These are phyloP conservation scores for Gossypium raimondii DNA, from an alignment of 345 rosid genomes.

Conservation along the genomic window DNA sequence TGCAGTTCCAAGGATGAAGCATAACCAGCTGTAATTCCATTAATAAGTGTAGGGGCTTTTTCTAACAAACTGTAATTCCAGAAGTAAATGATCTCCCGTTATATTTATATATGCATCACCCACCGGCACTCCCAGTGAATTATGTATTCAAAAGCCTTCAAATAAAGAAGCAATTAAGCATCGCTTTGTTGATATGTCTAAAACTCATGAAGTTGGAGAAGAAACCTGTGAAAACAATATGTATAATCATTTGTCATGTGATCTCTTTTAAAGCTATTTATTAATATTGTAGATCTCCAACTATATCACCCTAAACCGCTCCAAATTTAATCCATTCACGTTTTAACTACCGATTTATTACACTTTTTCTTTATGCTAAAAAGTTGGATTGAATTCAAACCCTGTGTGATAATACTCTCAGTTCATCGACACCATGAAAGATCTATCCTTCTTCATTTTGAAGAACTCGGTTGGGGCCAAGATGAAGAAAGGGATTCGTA, in stretches of 20 bases:
- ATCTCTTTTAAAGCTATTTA: slow-evolving; percentile 14
- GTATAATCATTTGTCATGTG: neutral
- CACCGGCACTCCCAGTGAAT: neutral
- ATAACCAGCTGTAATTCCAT: neutral
- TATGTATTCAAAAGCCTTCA: neutral
- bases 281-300: slow-evolving; percentile 3
- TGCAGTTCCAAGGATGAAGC: too few species aligned
- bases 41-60: neutral
- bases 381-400: neutral
- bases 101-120: neutral
- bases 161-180: neutral
- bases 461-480: slow-evolving; percentile 56
- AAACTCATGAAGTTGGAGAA: neutral
- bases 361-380: neutral
- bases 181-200: neutral
- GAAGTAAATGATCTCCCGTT: neutral
- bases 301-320: neutral
- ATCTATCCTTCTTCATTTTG: slow-evolving; percentile 60
- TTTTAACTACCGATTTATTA: neutral
- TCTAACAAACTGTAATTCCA: neutral
- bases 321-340: slow-evolving; percentile 12
- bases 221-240: slow-evolving; percentile 9
- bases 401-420: too few species aligned
- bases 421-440: slow-evolving; percentile 42
- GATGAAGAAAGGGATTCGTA: slow-evolving; percentile 66